Evolutionary conservation across 2,329 filamentous ascomycete genomes (phyloP), one percentile per base, ranked within the genome.

Genomic region (Aspergillus tubingensis): DNA sequence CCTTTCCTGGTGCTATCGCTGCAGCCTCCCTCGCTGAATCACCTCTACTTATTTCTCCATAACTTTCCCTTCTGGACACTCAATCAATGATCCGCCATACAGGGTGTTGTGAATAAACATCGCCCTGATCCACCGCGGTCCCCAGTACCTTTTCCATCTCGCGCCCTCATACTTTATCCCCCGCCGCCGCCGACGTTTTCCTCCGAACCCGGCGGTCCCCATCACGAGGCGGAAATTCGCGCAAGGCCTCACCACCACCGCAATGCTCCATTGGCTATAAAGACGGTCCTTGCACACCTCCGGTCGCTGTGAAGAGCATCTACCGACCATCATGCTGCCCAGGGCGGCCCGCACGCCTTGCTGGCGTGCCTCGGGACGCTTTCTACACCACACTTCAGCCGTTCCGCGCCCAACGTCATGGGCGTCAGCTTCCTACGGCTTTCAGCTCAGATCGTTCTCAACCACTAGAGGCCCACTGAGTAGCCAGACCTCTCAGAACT

Each of bases 151-250:
- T 25, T 47, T 36, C 41, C 23, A 19, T 6, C 32, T 32, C 25
- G 39, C 48, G 25, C 41, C 58, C 8, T 51, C 43, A 56, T 58
- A 49, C 54, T 58, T 54, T 56, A 63, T 58, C 32, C 58, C 21
- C 56, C 52, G 41, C 57, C 59, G 54, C 50, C 61, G 8, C 60
- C 47, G 61, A 64, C 56, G 17, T 65, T 70, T 73, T 68, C 60
- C 70, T 74, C 72, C 73, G 73, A 75, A 73, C 66, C 69, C 72
- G 73, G 72, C 71, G 68, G 64, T 68, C 64, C 63, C 61, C 70
- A 64, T 65, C 61, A 60, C 68, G 61, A 67, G 62, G 58, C 64
- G 62, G 65, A 58, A 65, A 58, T 59, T 58, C 62, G 57, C 57
- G 44, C 62, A 61, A 57, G 48, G 44, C 62, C 60, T 54, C 66